A percentile compares a stretch with the other conserved stretches of the same genome.
Conservation (phyloP, 257 asterid genomes). For the Solanum etuberosum region DNA sequence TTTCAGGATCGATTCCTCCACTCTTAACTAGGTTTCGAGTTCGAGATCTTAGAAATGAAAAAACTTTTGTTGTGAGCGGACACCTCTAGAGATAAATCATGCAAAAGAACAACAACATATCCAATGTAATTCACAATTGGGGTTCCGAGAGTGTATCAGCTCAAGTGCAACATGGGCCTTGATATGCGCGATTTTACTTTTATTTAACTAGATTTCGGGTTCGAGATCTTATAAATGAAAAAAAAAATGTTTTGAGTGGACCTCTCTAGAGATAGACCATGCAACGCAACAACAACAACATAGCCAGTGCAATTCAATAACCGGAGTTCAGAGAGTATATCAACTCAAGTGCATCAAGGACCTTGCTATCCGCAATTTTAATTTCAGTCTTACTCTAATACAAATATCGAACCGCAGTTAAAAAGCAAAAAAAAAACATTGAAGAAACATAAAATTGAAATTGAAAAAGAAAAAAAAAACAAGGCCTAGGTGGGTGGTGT, state of each 20-base stretch:
- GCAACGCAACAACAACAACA: background rate
- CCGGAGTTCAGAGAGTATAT: accelerated
- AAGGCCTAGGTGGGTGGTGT: background rate
- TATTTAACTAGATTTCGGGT: background rate
- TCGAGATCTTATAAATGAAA: background rate
- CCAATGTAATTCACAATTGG: too few species aligned
- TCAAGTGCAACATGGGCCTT: too few species aligned
- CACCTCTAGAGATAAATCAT: background rate
- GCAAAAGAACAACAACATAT: background rate
- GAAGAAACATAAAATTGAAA: background rate
- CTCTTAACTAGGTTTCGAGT: background rate
- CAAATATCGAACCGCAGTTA: background rate
- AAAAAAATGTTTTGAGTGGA: background rate
- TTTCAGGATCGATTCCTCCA: background rate
- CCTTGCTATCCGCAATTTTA: accelerated
- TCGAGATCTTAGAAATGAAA: background rate
- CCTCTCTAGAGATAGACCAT: background rate
- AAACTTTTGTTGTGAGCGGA: background rate
- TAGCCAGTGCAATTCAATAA: too few species aligned
- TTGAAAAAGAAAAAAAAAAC: background rate
- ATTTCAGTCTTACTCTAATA: background rate
- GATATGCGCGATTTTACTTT: too few species aligned
- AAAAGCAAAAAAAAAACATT: background rate
- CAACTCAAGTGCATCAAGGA: background rate
- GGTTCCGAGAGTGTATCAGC: too few species aligned